Evolutionary conservation across 345 rosid species (phyloP).

Genomic region (Lepidium africanum): DNA sequence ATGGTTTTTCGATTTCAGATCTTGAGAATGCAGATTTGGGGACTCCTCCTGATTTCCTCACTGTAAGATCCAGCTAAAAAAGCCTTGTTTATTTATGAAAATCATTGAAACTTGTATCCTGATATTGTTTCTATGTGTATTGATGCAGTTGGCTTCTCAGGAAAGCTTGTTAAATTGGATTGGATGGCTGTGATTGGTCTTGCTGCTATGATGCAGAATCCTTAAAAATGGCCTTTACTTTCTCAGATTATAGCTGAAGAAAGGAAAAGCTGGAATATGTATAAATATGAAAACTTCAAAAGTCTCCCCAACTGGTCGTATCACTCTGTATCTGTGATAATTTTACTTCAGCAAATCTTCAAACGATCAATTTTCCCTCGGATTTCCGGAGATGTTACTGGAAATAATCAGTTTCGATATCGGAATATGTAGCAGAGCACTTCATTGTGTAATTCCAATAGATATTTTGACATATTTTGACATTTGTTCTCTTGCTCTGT

Average conservation of each 20-base stretch:
- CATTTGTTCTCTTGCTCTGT: neutral
- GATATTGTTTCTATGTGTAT: slow-evolving; percentile 27
- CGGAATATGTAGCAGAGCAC: neutral
- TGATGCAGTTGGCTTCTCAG: slow-evolving; percentile 55
- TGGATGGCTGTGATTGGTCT: slow-evolving; percentile 40
- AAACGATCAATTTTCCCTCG: slow-evolving; percentile 10
- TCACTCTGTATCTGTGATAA: neutral
- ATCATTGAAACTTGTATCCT: neutral
- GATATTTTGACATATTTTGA: neutral
- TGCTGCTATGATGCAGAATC: neutral
- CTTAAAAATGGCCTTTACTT: neutral
- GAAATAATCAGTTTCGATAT: neutral
- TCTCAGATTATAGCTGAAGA: neutral
- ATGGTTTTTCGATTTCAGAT: slow-evolving; percentile 47
- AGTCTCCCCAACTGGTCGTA: slow-evolving; percentile 4
- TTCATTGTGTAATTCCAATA: neutral
- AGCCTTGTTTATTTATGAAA: neutral
- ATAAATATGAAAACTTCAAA: slow-evolving; percentile 3
- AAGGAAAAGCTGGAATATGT: slow-evolving; percentile 3
- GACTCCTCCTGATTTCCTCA: slow-evolving; percentile 63
- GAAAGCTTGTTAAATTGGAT: slow-evolving; percentile 66
- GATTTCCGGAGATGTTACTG: neutral
- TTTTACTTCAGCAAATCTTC: slow-evolving; percentile 9
- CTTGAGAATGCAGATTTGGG: slow-evolving; percentile 67
- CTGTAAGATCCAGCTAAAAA: slow-evolving; percentile 40